Conservation (phyloP, 306 rosid genomes). For the Benincasa hispida region DNA sequence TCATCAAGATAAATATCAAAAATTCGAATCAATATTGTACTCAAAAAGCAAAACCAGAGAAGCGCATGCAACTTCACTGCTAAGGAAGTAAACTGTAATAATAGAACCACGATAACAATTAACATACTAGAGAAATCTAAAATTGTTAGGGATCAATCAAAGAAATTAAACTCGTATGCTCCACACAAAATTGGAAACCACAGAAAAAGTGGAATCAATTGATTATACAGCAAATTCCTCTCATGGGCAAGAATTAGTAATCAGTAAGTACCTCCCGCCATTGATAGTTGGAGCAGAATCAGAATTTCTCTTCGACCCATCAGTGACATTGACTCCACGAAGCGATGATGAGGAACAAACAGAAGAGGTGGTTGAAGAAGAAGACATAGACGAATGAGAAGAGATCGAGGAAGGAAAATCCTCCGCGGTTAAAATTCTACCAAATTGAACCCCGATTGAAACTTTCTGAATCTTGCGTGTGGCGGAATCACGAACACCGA, state of each 20-base stretch:
- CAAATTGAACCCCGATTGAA: slow-evolving; percentile 15
- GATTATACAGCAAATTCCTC: background rate
- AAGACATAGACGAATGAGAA: slow-evolving; percentile 22
- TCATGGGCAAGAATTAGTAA: background rate
- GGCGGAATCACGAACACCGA: slow-evolving; percentile 24
- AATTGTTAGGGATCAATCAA: background rate
- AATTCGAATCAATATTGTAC: slow-evolving; percentile 4
- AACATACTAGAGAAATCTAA: background rate
- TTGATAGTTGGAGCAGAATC: slow-evolving; percentile 48
- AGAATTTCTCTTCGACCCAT: slow-evolving; percentile 67
- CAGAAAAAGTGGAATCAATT: background rate
- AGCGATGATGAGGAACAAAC: slow-evolving; percentile 34
- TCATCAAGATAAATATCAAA: slow-evolving; percentile 1
- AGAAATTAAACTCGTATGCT: background rate
- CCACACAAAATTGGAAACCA: background rate
- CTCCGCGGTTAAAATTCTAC: slow-evolving; percentile 61
- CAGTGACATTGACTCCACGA: slow-evolving; percentile 32
- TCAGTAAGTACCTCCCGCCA: slow-evolving; percentile 33
- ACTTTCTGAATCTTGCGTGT: slow-evolving; percentile 17
- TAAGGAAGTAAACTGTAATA: too few relatives aligned
- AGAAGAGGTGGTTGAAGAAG: slow-evolving; percentile 26
- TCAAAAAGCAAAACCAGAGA: background rate
- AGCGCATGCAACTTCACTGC: slow-evolving; percentile 3
- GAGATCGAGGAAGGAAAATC: slow-evolving; percentile 39
- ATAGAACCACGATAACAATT: background rate